phyloP scores from a whole-genome alignment of 2,329 filamentous ascomycete species.

The Venturia pyrina region DNA sequence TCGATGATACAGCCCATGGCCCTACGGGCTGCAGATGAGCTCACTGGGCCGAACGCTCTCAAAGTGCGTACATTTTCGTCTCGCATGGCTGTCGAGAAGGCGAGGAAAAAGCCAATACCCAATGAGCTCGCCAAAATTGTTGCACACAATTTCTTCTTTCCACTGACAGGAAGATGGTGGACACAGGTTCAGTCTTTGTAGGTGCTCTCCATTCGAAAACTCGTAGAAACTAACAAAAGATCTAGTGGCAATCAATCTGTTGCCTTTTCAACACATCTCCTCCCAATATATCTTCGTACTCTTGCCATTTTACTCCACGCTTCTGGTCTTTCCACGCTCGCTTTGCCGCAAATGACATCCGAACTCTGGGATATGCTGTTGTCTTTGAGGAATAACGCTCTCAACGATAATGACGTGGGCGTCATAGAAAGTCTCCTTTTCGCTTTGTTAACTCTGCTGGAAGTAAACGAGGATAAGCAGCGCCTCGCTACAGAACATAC shows the following conservation, averaged over 20 bases:
- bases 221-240: background rate
- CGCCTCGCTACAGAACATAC: constrained; percentile 65
- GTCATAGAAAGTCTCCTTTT: constrained; percentile 70
- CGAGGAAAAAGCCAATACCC: constrained; percentile 50
- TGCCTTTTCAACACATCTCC: constrained; percentile 63
- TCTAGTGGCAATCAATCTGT: constrained; percentile 42
- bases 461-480: constrained; percentile 67
- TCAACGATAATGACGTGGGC: constrained; percentile 46
- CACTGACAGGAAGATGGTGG: constrained; percentile 72
- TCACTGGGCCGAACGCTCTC: constrained; percentile 69
- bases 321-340: constrained; percentile 66
- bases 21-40: constrained; percentile 66
- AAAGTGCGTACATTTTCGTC: constrained; percentile 87
- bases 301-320: constrained; percentile 75
- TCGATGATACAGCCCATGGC: constrained; percentile 74
- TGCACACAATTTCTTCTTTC: constrained; percentile 71
- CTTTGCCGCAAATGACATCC: constrained; percentile 67
- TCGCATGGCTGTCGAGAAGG: constrained; percentile 56
- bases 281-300: constrained; percentile 76
- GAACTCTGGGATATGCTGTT: constrained; percentile 82
- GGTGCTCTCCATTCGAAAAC: constrained; percentile 13
- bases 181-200: constrained; percentile 47
- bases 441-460: constrained; percentile 67
- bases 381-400: constrained; percentile 45
- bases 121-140: constrained; percentile 74